Base-by-base conservation (phyloP, 257 asterid species). In the Ligustrum vulgare region DNA sequence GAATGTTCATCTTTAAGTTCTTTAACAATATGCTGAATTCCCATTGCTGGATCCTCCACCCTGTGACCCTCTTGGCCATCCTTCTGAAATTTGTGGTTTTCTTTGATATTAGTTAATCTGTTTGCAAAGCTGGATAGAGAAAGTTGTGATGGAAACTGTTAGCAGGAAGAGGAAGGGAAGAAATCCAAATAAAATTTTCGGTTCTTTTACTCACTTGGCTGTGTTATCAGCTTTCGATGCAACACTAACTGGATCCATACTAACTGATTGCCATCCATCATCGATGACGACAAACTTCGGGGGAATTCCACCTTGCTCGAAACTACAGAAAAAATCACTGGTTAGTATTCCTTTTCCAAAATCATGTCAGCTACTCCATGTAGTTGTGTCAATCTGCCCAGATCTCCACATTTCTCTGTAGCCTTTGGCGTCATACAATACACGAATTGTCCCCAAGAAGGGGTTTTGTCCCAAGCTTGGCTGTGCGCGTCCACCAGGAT, bases 251-350 rank as follows among this genome's bases (percentile, higher is more conserved):
- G 93, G 92, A 85, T 94, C 98, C 97, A 92, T 89, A 15, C 87
- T 88, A 65, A 94, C 97, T 0, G 98, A 77, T 79, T 94, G 98
- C 98, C 98, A 94, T 70, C 98, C 98, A 81, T 94, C 98, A 54
- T 94, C 98, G 36, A 94, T 90, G 37, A 94, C 89, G 62, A 94
- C 85, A 68, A 94, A 92, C 82, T 94, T 94, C 0, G 98, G 97
- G 18, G 88, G 71, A 67, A 90, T 86, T 67, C 98, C 98, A 0
- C 98, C 97, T 82, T 83, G 69, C 90, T 86, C 86, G 34, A 92
- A 88, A 76, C 98, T 90, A 80, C 79, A 62, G 66, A 47, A 75
- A 73, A n/a, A 75, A 70, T 34, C 15, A 49, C n/a, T 22, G 10
- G 20, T 47, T 64, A 9, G 34, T 23, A 36, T 68, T 41, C 32